Conservation (phyloP, 768 basidiomycete species). For the Mycena indigotica region DNA sequence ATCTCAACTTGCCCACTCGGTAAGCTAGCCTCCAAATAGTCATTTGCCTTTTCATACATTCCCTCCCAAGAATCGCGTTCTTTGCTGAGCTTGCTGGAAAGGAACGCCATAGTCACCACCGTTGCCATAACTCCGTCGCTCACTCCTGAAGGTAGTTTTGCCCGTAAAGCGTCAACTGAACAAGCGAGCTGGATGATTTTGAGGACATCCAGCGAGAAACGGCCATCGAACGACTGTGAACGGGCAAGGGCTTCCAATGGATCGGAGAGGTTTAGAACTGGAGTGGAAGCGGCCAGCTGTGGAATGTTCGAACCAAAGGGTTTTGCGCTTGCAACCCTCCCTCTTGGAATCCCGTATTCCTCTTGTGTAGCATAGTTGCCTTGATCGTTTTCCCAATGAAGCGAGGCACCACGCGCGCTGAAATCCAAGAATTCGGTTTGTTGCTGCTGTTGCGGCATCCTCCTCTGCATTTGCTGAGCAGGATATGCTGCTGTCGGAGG, state of each 20-base stretch:
- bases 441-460: no score
- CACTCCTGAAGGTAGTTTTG: constrained; percentile 1
- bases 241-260: constrained; percentile 18
- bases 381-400: no score
- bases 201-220: constrained; percentile 13
- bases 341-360: no score
- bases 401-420: no score
- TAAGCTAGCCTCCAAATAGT: constrained; percentile 10
- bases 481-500: no score
- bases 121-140: constrained; percentile 9
- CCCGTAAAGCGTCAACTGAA: background rate
- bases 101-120: constrained; percentile 18
- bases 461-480: no score
- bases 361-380: no score
- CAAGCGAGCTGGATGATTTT: background rate
- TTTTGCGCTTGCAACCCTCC: no score
- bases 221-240: constrained; percentile 18
- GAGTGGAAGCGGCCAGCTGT: background rate
- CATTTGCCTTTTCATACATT: constrained; percentile 17
- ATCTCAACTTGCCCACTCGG: background rate
- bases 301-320: no score
- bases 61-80: constrained; percentile 21
- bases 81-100: constrained; percentile 8
- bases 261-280: background rate
- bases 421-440: no score